A percentile compares a stretch with the other conserved stretches of the same genome.
Evolutionary conservation across 2,329 filamentous ascomycete genomes (phyloP).

Genomic region (Ophiostoma australiae): DNA sequence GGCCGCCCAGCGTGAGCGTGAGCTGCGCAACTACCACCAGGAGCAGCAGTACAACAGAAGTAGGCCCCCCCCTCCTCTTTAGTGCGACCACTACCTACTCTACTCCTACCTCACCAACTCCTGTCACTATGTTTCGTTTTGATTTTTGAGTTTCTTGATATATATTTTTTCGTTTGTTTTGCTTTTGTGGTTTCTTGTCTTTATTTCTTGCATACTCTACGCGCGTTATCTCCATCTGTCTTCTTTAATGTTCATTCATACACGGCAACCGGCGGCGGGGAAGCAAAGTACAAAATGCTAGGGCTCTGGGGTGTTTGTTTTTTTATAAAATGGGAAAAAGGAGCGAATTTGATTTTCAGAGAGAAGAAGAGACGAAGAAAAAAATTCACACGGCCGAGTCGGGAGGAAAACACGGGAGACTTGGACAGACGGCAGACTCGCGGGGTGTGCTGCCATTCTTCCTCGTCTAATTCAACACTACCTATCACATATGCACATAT

Average conservation of each 20-base stretch:
- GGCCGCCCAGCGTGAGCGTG: constrained; percentile 97
- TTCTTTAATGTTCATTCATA: constrained; percentile 20
- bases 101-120: background rate
- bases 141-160: constrained; percentile 9
- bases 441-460: background rate
- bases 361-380: background rate
- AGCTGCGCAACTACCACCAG: constrained; percentile 99
- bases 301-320: constrained; percentile 21
- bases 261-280: constrained; percentile 20
- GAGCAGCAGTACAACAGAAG: constrained; percentile 99
- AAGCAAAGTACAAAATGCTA: constrained; percentile 16
- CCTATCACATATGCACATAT: constrained; percentile 11
- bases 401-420: constrained; percentile 5
- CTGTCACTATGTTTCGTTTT: constrained; percentile 2
- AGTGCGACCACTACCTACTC: background rate
- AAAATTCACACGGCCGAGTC: constrained; percentile 23
- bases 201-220: constrained; percentile 2
- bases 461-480: constrained; percentile 8
- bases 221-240: constrained; percentile 16
- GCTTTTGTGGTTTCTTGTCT: constrained; percentile 16
- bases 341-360: constrained; percentile 23
- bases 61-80: constrained; percentile 65
- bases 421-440: background rate
- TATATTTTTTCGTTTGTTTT: constrained; percentile 18
- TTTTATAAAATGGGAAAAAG: constrained; percentile 26